Evolutionary conservation across 495 filamentous ascomycete species (phyloP).

Genomic region (Ramalina intermedia): DNA sequence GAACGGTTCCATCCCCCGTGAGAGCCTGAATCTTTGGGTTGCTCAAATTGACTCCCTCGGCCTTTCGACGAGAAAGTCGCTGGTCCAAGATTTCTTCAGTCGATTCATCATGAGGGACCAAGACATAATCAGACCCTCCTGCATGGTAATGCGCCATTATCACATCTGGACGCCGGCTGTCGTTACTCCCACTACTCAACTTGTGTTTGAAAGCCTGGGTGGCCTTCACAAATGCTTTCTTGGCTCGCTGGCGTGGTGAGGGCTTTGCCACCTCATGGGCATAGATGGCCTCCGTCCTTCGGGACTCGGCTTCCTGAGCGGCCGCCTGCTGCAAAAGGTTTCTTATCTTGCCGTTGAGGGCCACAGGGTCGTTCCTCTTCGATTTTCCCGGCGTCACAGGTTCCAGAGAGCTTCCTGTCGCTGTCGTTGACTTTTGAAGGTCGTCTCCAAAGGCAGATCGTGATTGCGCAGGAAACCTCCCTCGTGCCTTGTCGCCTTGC

Average conservation of each 20-base stretch:
- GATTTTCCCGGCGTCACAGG: neutral
- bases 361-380: neutral
- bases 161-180: constrained; percentile 1
- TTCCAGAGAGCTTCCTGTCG: too few species aligned
- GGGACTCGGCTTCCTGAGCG: constrained; percentile 8
- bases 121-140: neutral
- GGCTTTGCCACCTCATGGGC: constrained; percentile 7
- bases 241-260: constrained; percentile 13
- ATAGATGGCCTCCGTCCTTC: constrained; percentile 3
- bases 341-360: constrained; percentile 5
- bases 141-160: neutral
- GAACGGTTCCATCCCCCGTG: constrained; percentile 7
- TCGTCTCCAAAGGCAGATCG: too few species aligned
- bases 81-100: too few species aligned
- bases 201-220: constrained; percentile 10
- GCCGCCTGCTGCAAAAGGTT: constrained; percentile 11
- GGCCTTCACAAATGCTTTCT: constrained; percentile 9
- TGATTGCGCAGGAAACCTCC: too few species aligned
- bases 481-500: too few species aligned
- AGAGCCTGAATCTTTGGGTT: constrained; percentile 11
- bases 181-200: constrained; percentile 7
- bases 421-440: too few species aligned
- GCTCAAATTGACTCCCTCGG: constrained; percentile 11
- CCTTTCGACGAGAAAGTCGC: constrained; percentile 7
- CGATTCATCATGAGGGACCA: too few species aligned